Evolutionary conservation across 2,329 filamentous ascomycete species (phyloP), one percentile per base, ranked within the genome.

Genomic region (Mycocentrospora acerina): DNA sequence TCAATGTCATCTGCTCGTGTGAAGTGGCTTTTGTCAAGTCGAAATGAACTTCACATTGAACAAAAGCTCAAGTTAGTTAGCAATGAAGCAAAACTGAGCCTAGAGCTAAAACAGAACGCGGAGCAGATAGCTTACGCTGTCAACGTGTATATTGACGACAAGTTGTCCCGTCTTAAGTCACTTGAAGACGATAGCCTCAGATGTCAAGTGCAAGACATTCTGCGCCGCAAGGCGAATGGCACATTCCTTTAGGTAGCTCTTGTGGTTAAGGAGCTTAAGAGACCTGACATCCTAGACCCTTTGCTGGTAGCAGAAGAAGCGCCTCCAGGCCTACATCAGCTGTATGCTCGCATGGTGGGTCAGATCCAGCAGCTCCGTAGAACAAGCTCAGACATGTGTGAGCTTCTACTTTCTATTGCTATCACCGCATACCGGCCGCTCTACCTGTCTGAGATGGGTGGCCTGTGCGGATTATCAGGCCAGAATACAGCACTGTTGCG

Each of bases 271-370:
- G 42, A 57, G 7, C 63, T 71, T 7, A 37, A 39, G 14, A 37
- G 55, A 1, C 34, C 50, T 3, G 11, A 29, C 6, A 26, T 41
- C 17, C 35, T 59, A 13, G 42, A 53, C 2, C 29, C 35, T 6
- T 26, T 37, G 2, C 26, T 35, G 13, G 41, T 42, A 38, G 22
- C 68, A 4, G 29, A 45, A 6, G 24, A 17, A 24, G 64, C 71
- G 27, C 71, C 69, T 4, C 40, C 54, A 1, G 64, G 64, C 0
- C 63, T 75, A 0, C 35, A 69, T 24, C 4, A 41, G 1, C 41
- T 75, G 1, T 75, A 75, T 32, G 2, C 43, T 1, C 55, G 55
- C 9, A 75, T 74, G 67, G 47, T 73, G 17, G 22, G 48, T 0
- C 48, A 64, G 4, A 66, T 74, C n/a, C n/a, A n/a, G n/a, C 7